Percentiles rank a stretch among this genome's conserved stretches.
Evolutionary conservation across 139 green algal species (phyloP).

Genomic region (Chlorella sorokiniana): DNA sequence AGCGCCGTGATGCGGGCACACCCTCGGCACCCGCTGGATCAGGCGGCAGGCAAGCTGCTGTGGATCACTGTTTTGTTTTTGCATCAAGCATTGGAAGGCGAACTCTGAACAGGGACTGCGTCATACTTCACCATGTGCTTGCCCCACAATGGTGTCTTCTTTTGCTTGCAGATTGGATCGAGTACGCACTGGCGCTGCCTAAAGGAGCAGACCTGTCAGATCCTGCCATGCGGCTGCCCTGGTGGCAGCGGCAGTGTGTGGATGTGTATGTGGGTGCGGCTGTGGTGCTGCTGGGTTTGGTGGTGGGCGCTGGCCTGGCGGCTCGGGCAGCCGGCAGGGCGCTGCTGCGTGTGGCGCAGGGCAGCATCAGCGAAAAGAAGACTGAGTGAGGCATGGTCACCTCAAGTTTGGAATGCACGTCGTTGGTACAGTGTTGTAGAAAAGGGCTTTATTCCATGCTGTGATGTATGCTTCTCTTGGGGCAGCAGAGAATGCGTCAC

Average conservation of each 20-base stretch:
- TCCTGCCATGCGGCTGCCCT: background rate
- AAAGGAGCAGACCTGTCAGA: background rate
- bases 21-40: background rate
- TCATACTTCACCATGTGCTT: no score
- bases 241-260: background rate
- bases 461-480: no score
- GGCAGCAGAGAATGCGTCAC: no score
- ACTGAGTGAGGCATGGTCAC: no score
- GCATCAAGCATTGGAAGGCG: background rate
- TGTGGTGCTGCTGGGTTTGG: background rate
- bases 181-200: constrained; percentile 1
- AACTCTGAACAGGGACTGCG: no score
- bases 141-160: no score
- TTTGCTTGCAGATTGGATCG: background rate
- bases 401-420: no score
- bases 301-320: background rate
- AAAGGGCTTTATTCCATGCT: no score
- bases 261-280: background rate
- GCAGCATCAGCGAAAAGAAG: background rate
- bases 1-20: background rate
- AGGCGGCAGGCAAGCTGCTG: background rate
- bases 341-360: background rate
- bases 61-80: background rate
- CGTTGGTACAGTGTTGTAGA: no score
- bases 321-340: background rate